Conservation (phyloP, 2,329 filamentous ascomycete genomes). For the Elsinoe arachidis region DNA sequence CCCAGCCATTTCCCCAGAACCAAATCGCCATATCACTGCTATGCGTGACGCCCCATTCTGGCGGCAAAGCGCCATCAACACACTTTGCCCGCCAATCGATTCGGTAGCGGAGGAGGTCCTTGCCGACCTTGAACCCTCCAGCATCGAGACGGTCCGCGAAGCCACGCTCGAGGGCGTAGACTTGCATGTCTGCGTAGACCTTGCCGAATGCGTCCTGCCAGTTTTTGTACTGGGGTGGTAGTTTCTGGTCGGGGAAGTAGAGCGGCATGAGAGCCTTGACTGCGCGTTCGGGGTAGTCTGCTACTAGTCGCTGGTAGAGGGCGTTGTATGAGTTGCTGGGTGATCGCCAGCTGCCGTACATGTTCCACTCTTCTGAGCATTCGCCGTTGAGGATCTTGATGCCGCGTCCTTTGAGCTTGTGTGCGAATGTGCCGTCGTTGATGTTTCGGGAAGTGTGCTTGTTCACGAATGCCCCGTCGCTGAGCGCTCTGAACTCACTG, state of each 20-base stretch:
- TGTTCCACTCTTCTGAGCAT: constrained; percentile 44
- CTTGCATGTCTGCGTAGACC: constrained; percentile 50
- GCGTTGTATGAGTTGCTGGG: constrained; percentile 36
- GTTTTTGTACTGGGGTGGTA: constrained; percentile 34
- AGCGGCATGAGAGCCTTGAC: constrained; percentile 35
- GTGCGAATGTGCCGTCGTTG: constrained; percentile 41
- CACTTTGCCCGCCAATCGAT: constrained; percentile 46
- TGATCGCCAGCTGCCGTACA: constrained; percentile 45
- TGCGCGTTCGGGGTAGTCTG: constrained; percentile 42
- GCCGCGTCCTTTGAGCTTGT: constrained; percentile 35
- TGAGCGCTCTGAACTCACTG: constrained; percentile 48
- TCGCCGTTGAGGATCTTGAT: constrained; percentile 47
- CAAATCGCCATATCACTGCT: constrained; percentile 46
- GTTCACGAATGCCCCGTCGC: constrained; percentile 42
- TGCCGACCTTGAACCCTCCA: constrained; percentile 33
- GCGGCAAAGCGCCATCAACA: constrained; percentile 35
- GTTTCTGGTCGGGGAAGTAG: constrained; percentile 16
- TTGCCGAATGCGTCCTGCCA: constrained; percentile 47
- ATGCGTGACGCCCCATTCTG: constrained; percentile 47
- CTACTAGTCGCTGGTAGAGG: constrained; percentile 40
- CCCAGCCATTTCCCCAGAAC: constrained; percentile 45
- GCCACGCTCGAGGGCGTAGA: constrained; percentile 45
- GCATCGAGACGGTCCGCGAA: constrained; percentile 38
- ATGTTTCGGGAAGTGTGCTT: constrained; percentile 38
- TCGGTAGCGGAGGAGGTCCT: constrained; percentile 44